phyloP scores from a whole-genome alignment of 78 protist species.

The Blattamonas nauphoetae region DNA sequence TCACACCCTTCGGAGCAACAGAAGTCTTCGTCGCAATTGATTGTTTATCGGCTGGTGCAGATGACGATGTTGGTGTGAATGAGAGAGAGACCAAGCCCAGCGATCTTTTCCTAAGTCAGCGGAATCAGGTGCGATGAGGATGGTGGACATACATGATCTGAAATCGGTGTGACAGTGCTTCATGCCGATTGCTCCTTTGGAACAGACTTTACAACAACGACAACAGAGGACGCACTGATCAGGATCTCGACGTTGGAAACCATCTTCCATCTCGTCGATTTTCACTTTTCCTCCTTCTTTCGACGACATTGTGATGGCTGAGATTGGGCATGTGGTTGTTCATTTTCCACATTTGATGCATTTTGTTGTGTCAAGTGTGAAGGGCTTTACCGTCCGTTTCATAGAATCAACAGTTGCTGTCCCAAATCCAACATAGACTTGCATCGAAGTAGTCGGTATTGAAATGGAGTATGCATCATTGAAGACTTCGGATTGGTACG shows the following conservation, averaged over 20 bases:
- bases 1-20: no score
- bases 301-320: not conserved
- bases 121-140: not conserved
- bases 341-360: constrained; percentile 1
- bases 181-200: not conserved
- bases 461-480: no score
- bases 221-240: not conserved
- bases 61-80: no score
- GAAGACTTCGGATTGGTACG: no score
- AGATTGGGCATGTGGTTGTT: not conserved
- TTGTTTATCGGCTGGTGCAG: no score
- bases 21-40: no score
- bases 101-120: not conserved
- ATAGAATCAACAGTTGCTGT: not conserved
- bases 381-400: not conserved
- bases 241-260: not conserved
- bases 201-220: not conserved
- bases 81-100: no score
- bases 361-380: not conserved
- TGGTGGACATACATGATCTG: not conserved
- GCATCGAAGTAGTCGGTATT: not conserved
- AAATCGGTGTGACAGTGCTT: not conserved
- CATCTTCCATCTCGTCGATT: not conserved
- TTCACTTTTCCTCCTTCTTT: not conserved
- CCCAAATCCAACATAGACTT: not conserved